Evolutionary conservation across 331 rosid genomes (phyloP), one percentile per base, ranked within the genome.

Genomic region (Acacia concinna): DNA sequence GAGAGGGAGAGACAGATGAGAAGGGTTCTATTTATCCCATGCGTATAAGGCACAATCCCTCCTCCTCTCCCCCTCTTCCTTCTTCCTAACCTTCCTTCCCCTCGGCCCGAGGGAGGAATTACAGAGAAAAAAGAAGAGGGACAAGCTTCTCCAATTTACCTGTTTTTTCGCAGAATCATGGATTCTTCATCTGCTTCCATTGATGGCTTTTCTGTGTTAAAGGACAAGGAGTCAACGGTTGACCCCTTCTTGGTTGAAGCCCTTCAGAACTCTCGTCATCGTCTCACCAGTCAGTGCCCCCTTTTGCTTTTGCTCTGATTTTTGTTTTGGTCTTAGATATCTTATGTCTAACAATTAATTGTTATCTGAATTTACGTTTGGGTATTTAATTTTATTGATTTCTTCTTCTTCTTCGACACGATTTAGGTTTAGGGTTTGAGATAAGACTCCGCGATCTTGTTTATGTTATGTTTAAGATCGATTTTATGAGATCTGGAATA

Each of bases 231-330:
- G 81, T 88, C 93, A 41, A 85, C 85, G 92, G 90, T 92, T 69
- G 98, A 94, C 92, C 97, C 97, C 73, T 92, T 94, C 70, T 81
- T 94, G 91, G 91, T 92, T 15, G 97, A 92, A 86, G 98, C 97
- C 78, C 98, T 94, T 68, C 97, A 94, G 83, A 92, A 92, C 76
- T 91, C 97, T 89, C 97, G 98, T 6, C 97, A 94, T 43, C 98
- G 98, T n/a, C 91, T 94, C 78, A 92, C 97, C 78, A 83, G 97
- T 94, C 20, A 87, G 89, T 87, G 8, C 15, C 51, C 30, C 8
- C 23, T 44, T 57, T 23, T 8, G 30, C 2, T 30, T 62, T 7
- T 38, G 15, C 41, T 37, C 5, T 27, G 21, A n/a, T 14, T 70
- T 79, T 57, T 7, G 7, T 28, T 44, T 59, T 76, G 23, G 40